Conservation (phyloP, 169 alveolate species). For the Cryptosporidium xiaoi region DNA sequence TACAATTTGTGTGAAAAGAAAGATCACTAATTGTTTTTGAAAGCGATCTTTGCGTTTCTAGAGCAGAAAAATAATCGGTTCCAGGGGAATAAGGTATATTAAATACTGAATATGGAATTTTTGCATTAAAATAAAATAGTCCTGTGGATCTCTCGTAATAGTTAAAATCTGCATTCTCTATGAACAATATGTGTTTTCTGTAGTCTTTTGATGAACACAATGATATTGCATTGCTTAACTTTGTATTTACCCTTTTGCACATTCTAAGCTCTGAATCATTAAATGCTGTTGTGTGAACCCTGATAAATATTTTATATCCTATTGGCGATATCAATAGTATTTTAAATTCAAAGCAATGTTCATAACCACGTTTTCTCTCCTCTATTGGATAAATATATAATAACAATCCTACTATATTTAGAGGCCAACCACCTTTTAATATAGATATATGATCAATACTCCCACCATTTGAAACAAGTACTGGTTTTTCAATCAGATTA, state of each 20-base stretch:
- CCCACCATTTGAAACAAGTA: background rate
- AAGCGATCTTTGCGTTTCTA: constrained; percentile 7
- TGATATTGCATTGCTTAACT: background rate
- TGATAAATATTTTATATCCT: constrained; percentile 56
- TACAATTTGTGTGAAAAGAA: constrained; percentile 22
- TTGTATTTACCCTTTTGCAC: constrained; percentile 26
- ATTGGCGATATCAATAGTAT: constrained; percentile 20
- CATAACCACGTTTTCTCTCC: constrained; percentile 49
- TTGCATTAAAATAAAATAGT: constrained; percentile 39
- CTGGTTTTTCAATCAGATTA: constrained; percentile 13
- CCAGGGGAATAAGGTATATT: constrained; percentile 33
- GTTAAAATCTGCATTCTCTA: constrained; percentile 55
- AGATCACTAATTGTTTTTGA: constrained; percentile 19
- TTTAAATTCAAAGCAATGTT: constrained; percentile 60
- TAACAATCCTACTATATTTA: constrained; percentile 15
- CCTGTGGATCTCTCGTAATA: constrained; percentile 52
- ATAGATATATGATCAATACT: constrained; percentile 17
- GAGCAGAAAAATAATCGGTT: constrained; percentile 3
- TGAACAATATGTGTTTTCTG: background rate
- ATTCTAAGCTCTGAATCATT: constrained; percentile 43
- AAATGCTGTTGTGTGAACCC: constrained; percentile 41
- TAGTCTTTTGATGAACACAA: background rate
- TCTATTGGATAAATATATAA: constrained; percentile 52
- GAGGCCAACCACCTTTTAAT: constrained; percentile 64
- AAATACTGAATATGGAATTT: constrained; percentile 37